A percentile compares a stretch with the other conserved stretches of the same genome.
Evolutionary conservation across 2,329 filamentous ascomycete species (phyloP).

Genomic region (Cladosporium halotolerans): DNA sequence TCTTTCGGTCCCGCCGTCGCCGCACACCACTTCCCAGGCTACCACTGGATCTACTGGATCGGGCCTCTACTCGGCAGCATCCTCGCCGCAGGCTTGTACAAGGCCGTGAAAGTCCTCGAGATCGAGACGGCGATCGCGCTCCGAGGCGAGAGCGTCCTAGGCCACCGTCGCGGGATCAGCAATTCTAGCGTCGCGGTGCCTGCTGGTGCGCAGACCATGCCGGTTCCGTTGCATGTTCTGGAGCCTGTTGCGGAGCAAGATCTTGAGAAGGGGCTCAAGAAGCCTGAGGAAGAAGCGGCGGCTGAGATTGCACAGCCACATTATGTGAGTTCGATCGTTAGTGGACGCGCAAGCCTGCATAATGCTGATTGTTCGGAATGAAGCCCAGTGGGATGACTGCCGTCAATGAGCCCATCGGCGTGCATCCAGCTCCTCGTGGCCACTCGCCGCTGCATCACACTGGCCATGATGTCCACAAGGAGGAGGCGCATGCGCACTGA

Average conservation of each 20-base stretch:
- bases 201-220: not conserved
- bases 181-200: not conserved
- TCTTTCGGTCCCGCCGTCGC: slow-evolving; percentile 24
- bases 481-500: too few species aligned
- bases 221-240: not conserved
- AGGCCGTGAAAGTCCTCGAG: slow-evolving; percentile 8
- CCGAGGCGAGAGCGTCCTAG: slow-evolving; percentile 7
- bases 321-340: too few species aligned
- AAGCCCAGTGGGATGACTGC: not conserved
- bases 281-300: too few species aligned
- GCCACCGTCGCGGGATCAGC: not conserved
- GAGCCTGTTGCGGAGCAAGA: slow-evolving; percentile 8
- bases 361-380: not conserved
- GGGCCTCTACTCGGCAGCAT: slow-evolving; percentile 14
- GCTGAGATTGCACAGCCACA: too few species aligned
- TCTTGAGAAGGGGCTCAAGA: slow-evolving; percentile 6
- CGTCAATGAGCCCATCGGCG: not conserved
- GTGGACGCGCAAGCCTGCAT: too few species aligned
- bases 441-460: too few species aligned
- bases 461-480: too few species aligned
- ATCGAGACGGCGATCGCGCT: slow-evolving; percentile 1
- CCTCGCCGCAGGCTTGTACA: slow-evolving; percentile 14
- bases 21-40: slow-evolving; percentile 13
- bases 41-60: slow-evolving; percentile 20
- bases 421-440: too few species aligned